Conservation (phyloP, 345 rosid species). For the Lenwebbia sp. region DNA sequence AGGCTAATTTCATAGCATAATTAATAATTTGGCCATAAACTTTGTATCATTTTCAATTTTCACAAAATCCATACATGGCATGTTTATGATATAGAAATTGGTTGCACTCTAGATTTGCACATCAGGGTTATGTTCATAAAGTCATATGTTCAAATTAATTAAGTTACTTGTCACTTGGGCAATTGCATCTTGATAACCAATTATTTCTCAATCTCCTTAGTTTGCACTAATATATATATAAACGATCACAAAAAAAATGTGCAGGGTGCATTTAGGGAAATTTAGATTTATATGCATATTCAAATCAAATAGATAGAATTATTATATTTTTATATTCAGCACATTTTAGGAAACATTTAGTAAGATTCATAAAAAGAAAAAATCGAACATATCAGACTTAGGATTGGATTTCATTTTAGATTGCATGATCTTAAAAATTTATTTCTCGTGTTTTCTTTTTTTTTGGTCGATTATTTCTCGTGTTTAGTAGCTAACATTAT, state of each 20-base stretch:
- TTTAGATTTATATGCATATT: not conserved
- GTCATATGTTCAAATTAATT: not conserved
- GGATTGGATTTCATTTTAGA: not conserved
- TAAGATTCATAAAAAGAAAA: not conserved
- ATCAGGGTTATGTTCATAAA: not conserved
- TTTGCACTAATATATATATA: not conserved
- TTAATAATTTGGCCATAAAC: not conserved
- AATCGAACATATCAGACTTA: not conserved
- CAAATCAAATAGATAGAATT: not conserved
- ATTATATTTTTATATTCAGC: not conserved
- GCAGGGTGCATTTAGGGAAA: not conserved
- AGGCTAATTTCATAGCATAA: not conserved
- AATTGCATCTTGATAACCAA: not conserved
- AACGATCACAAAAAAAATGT: not conserved
- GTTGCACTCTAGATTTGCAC: not conserved
- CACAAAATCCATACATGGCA: not conserved
- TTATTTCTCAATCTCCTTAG: not conserved
- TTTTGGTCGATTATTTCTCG: too few relatives aligned
- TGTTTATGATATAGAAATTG: not conserved
- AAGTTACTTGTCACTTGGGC: not conserved
- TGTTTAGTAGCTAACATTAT: not conserved
- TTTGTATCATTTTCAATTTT: not conserved
- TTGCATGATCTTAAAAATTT: not conserved
- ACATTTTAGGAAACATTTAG: not conserved
- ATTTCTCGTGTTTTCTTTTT: not conserved